A percentile compares a stretch with the other conserved stretches of the same genome.
phyloP scores from a whole-genome alignment of 1,139 yeast genomes.

The Nakaseomyces glabratus region DNA sequence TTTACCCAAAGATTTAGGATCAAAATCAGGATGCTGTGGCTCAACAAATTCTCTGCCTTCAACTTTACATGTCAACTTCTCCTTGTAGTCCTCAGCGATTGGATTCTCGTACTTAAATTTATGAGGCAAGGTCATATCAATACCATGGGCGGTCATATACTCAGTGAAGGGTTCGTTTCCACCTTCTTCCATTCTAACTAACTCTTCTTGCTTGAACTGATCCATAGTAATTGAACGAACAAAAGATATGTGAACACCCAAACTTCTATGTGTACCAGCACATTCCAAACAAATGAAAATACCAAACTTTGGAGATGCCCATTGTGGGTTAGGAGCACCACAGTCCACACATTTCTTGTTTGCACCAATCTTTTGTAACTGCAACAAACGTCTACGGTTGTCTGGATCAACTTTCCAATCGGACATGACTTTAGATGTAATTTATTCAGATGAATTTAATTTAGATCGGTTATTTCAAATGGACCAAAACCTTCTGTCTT shows the following conservation, averaged over 20 bases:
- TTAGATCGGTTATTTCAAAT: too few species aligned
- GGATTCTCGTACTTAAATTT: conserved; percentile 74
- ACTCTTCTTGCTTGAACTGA: conserved; percentile 88
- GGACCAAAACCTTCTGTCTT: too few species aligned
- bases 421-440: conserved; percentile 30
- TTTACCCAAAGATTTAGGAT: conserved; percentile 19
- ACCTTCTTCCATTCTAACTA: conserved; percentile 85
- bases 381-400: conserved; percentile 70
- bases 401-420: conserved; percentile 88
- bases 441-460: too few species aligned
- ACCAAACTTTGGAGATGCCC: conserved; percentile 99
- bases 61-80: conserved; percentile 61
- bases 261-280: conserved; percentile 91
- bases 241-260: conserved; percentile 95
- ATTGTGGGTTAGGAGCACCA: conserved; percentile 90
- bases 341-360: conserved; percentile 94
- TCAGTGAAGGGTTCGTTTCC: conserved; percentile 73
- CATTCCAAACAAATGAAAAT: conserved; percentile 94
- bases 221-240: conserved; percentile 97
- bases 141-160: conserved; percentile 66
- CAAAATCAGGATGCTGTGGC: conserved; percentile 48
- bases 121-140: conserved; percentile 56
- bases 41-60: conserved; percentile 68
- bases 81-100: conserved; percentile 92
- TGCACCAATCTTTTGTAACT: conserved; percentile 68